Percentiles rank a stretch among this genome's conserved stretches.
These are phyloP conservation scores for Globisporangium barbulae DNA, from an alignment of 352 stramenopile species.

Conservation along the genomic window DNA sequence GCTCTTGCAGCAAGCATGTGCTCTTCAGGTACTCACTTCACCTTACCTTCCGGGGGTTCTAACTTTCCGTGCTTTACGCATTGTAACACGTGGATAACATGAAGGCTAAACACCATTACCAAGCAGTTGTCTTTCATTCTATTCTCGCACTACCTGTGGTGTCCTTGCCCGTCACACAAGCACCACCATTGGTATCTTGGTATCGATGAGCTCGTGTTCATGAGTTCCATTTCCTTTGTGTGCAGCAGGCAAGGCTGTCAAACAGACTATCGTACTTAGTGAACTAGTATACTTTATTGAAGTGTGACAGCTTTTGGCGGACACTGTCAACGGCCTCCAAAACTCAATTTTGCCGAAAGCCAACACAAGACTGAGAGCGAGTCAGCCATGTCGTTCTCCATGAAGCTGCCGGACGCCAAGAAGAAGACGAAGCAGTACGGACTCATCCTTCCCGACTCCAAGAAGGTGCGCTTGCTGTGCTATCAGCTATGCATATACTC, in stretches of 20 bases:
- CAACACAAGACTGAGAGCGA: background rate
- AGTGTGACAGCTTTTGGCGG: background rate
- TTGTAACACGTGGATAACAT: conserved; percentile 6
- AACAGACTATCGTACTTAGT: conserved; percentile 11
- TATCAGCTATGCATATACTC: background rate
- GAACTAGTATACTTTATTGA: background rate
- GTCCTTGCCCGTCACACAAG: background rate
- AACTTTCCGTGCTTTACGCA: conserved; percentile 5
- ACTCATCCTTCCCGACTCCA: conserved; percentile 19
- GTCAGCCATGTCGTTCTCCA: conserved; percentile 28
- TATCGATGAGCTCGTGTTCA: background rate
- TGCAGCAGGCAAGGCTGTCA: background rate
- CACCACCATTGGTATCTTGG: background rate
- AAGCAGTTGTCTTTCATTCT: background rate
- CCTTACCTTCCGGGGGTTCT: conserved; percentile 4
- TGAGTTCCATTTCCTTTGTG: background rate
- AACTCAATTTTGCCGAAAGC: background rate
- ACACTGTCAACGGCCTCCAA: background rate
- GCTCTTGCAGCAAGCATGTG: background rate
- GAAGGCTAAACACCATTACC: conserved; percentile 25
- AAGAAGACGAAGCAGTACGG: conserved; percentile 25
- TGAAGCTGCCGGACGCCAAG: conserved; percentile 29
- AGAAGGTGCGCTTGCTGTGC: conserved; percentile 6
- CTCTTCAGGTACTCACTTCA: conserved; percentile 2
- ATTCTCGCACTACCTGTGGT: background rate